Conservation (phyloP, 2,329 filamentous ascomycete species). For the Gremmenia infestans region DNA sequence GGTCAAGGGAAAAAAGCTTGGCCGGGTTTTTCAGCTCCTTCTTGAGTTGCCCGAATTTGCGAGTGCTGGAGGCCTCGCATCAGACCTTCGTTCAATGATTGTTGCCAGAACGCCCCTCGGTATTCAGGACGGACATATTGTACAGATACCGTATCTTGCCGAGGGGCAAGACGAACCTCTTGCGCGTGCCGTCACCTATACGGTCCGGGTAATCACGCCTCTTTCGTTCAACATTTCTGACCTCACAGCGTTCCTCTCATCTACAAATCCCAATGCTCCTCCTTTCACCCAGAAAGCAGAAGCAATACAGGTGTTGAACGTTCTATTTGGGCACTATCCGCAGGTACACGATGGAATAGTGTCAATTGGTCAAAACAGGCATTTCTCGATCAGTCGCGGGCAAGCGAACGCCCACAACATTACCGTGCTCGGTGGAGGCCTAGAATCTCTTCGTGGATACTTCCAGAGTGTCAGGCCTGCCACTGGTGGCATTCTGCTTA, state of each 20-base stretch:
- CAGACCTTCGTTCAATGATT: conserved; percentile 28
- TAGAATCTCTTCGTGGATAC: conserved; percentile 56
- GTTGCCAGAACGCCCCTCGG: conserved; percentile 17
- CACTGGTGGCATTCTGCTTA: conserved; percentile 52
- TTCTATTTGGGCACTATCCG: conserved; percentile 48
- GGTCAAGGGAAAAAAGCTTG: conserved; percentile 25
- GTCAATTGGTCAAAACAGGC: conserved; percentile 48
- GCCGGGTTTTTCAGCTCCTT: conserved; percentile 27
- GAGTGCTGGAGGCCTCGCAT: conserved; percentile 12
- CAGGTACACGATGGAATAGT: conserved; percentile 32
- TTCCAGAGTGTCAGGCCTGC: conserved; percentile 57
- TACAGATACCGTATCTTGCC: conserved; percentile 20
- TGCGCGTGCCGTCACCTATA: conserved; percentile 16
- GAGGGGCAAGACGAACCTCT: conserved; percentile 27
- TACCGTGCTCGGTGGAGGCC: conserved; percentile 42
- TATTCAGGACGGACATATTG: conserved; percentile 13
- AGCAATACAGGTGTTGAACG: conserved; percentile 53
- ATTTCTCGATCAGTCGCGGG: conserved; percentile 39
- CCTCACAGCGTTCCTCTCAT: conserved; percentile 18
- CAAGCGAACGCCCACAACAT: conserved; percentile 21
- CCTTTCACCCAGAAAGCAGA: conserved; percentile 38
- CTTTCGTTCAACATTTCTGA: conserved; percentile 18
- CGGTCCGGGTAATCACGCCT: conserved; percentile 17
- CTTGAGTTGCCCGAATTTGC: conserved; percentile 27
- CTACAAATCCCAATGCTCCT: conserved; percentile 7